Base-by-base conservation (phyloP, 352 stramenopile genomes). In the Phytopythium sindhum region DNA sequence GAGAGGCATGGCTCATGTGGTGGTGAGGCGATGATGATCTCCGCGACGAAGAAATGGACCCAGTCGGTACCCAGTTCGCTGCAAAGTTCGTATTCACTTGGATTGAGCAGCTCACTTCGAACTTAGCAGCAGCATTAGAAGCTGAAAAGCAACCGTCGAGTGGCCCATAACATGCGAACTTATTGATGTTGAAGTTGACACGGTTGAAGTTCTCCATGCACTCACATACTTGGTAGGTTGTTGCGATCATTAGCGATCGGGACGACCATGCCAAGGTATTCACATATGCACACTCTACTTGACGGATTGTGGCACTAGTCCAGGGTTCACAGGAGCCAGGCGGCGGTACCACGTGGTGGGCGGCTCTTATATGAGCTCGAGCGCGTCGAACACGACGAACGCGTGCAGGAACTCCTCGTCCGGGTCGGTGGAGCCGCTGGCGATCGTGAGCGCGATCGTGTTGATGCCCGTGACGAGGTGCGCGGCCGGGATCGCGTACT, bases 371-470 rank as follows among this genome's bases (percentile, higher is more conserved):
- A 67, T 69, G 1, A 84, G 66, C 35, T 84, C 73, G 19, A 86
- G 65, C 4, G 77, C 77, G 31, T 86, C 77, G 51, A 82, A 86
- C 14, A 84, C 75, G 4, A 86, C 71, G 2, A 67, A 72, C 3
- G 78, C 73, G 52, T 69, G 69, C n/a, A 86, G 61, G 68, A 81
- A 86, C 35, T 67, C 39, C 52, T 79, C 66, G 2, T 65, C 47
- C 0, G 66, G 60, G 39, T 86, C 78, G 41, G 70, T 73, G 29
- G 69, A 77, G 17, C 78, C 78, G 31, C 78, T 86, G 23, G 77
- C 69, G 23, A 86, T 77, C 21, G 62, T 67, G 28, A 86, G 51
- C 0, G 56, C 60, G 35, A 84, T 57, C 54, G 62, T 56, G 66
- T 86, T 86, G 10, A 60, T 42, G 19, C 73, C 78, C 33, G 64